phyloP scores from a whole-genome alignment of 129 eudicot genomes.

The Silybum marianum region DNA sequence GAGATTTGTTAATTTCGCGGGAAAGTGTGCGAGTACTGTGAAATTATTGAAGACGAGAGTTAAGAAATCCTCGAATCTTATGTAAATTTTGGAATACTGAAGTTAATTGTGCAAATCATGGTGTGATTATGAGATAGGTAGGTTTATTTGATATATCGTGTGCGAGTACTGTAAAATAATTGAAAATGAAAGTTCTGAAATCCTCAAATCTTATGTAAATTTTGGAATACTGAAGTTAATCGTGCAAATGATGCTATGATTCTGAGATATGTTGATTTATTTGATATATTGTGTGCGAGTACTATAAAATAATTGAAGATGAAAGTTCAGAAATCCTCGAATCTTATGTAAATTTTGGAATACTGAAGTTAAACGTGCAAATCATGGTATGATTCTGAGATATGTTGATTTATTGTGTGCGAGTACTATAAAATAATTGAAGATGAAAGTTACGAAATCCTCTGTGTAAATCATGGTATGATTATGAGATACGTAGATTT shows the following conservation, averaged over 20 bases:
- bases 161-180: not conserved
- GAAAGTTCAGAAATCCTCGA: not conserved
- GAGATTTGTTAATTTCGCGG: not conserved
- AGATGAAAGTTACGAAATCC: not conserved
- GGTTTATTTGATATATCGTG: not conserved
- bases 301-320: not conserved
- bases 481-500: not conserved
- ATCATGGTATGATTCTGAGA: not conserved
- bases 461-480: conserved; percentile 1
- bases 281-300: not conserved
- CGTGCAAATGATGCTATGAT: not conserved
- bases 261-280: not conserved
- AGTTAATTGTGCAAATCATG: not conserved
- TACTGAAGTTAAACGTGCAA: not conserved
- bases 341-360: not conserved
- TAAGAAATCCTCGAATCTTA: not conserved
- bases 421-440: not conserved
- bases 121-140: conserved; percentile 13
- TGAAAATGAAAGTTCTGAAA: not conserved
- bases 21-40: not conserved
- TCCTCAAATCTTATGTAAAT: not conserved
- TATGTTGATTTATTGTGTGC: not conserved
- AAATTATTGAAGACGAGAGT: not conserved
- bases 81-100: not conserved
- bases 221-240: not conserved